These are phyloP conservation scores for Castanospermum australe DNA, from an alignment of 306 rosid species.

Conservation along the genomic window DNA sequence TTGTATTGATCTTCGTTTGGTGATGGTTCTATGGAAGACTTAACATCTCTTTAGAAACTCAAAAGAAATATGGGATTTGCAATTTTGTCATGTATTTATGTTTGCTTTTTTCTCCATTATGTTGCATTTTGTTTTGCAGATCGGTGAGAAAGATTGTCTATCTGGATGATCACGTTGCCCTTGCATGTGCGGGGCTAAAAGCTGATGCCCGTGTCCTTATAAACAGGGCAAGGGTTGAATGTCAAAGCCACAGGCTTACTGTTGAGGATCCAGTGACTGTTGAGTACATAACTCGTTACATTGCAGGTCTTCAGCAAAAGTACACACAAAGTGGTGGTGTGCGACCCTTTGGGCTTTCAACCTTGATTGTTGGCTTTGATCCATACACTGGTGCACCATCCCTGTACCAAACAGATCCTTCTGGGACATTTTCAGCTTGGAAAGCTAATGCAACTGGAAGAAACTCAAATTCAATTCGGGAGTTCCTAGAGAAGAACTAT, in stretches of 20 bases:
- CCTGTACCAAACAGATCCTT: slow-evolving; percentile 93
- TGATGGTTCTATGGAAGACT: not conserved
- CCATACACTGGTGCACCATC: slow-evolving; percentile 73
- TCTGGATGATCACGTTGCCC: slow-evolving; percentile 46
- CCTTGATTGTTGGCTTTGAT: slow-evolving; percentile 92
- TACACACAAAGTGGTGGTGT: slow-evolving; percentile 99
- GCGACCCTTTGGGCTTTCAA: slow-evolving; percentile 93
- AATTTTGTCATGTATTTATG: not conserved
- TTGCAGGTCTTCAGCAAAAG: slow-evolving; percentile 98
- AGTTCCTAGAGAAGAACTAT: slow-evolving; percentile 90
- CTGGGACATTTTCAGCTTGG: slow-evolving; percentile 98
- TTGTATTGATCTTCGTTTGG: not conserved
- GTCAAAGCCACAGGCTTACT: slow-evolving; percentile 93
- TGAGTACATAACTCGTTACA: slow-evolving; percentile 89
- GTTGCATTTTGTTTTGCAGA: slow-evolving; percentile 17
- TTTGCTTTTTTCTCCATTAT: not conserved
- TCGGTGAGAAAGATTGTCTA: slow-evolving; percentile 28
- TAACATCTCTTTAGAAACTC: not conserved
- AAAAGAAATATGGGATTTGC: not conserved
- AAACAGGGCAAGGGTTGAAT: slow-evolving; percentile 86
- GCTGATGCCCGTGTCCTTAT: slow-evolving; percentile 96
- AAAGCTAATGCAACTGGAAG: slow-evolving; percentile 96
- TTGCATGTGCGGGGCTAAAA: slow-evolving; percentile 97
- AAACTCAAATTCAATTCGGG: slow-evolving; percentile 90
- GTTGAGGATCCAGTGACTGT: slow-evolving; percentile 97